A percentile compares a stretch with the other conserved stretches of the same genome.
Conservation (phyloP, 768 basidiomycete genomes). For the Mycena chlorophos region DNA sequence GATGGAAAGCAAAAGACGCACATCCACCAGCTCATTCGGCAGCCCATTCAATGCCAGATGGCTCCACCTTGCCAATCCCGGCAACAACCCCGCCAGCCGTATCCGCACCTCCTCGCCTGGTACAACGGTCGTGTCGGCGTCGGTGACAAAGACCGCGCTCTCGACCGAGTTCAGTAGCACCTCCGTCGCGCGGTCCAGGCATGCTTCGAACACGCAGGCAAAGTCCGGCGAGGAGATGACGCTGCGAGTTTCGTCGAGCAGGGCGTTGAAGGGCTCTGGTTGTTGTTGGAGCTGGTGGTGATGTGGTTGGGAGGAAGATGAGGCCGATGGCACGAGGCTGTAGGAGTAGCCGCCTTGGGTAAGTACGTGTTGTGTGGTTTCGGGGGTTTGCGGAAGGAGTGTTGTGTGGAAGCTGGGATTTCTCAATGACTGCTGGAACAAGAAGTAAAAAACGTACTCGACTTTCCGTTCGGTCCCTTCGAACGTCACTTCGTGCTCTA, state of each 20-base stretch:
- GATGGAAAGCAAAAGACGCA: constrained; percentile 42
- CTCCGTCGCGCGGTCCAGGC: constrained; percentile 68
- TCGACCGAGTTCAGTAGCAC: constrained; percentile 65
- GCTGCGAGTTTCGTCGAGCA: constrained; percentile 69
- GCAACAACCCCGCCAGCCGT: constrained; percentile 77
- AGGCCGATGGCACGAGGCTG: constrained; percentile 19
- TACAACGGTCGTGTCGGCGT: constrained; percentile 23
- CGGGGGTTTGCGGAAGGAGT: constrained; percentile 72
- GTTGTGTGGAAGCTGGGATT: constrained; percentile 64
- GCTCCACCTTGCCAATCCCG: constrained; percentile 79
- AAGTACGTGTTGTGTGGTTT: constrained; percentile 68
- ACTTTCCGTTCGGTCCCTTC: constrained; percentile 59
- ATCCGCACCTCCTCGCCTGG: constrained; percentile 50
- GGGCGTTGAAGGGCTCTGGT: constrained; percentile 53
- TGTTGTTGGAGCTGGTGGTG: constrained; percentile 29
- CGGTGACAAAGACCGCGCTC: constrained; percentile 54
- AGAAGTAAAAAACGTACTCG: constrained; percentile 40
- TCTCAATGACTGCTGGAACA: too few species aligned
- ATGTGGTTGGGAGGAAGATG: constrained; percentile 26
- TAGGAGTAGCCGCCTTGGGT: constrained; percentile 57
- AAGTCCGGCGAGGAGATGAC: constrained; percentile 72
- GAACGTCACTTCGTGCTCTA: constrained; percentile 71
- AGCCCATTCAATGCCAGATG: constrained; percentile 62
- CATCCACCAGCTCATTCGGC: constrained; percentile 84
- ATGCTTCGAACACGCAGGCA: constrained; percentile 64